Conservation (phyloP, 495 filamentous ascomycete species). For the Delitschia confertaspora region DNA sequence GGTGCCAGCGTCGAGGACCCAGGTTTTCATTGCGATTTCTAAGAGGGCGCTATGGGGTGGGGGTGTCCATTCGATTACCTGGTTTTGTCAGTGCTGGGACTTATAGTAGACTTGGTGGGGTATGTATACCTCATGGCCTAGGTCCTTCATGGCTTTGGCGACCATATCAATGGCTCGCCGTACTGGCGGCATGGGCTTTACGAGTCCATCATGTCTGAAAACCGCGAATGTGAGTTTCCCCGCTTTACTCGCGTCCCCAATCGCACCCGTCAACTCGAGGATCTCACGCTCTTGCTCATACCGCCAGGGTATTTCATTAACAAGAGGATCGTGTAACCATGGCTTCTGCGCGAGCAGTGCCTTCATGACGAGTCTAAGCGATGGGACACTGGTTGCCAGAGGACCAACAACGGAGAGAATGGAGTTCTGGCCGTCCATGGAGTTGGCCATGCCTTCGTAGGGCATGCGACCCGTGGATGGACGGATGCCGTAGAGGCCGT, state of each 20-base stretch:
- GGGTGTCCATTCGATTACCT: constrained; percentile 52
- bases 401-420: constrained; percentile 53
- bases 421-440: constrained; percentile 52
- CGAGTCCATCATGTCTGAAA: constrained; percentile 43
- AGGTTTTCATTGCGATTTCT: constrained; percentile 31
- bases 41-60: constrained; percentile 41
- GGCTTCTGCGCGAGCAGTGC: constrained; percentile 47
- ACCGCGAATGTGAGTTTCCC: constrained; percentile 46
- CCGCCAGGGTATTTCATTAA: constrained; percentile 55
- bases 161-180: constrained; percentile 46
- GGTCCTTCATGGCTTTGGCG: constrained; percentile 40
- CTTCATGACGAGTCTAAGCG: constrained; percentile 48
- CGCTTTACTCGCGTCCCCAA: constrained; percentile 10
- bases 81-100: not conserved
- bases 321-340: constrained; percentile 57
- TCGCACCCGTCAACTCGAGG: constrained; percentile 35
- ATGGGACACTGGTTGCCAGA: constrained; percentile 42
- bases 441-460: constrained; percentile 45
- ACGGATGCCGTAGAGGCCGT: constrained; percentile 39
- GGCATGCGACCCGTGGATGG: constrained; percentile 40
- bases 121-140: constrained; percentile 44
- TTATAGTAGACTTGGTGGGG: not conserved
- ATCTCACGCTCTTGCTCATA: constrained; percentile 43
- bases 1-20: constrained; percentile 42
- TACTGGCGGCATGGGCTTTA: constrained; percentile 46